A percentile compares a stretch with the other conserved stretches of the same genome.
Evolutionary conservation across 192 early-diverging fungal species (phyloP).

Genomic region (Backusella tarrabulga): DNA sequence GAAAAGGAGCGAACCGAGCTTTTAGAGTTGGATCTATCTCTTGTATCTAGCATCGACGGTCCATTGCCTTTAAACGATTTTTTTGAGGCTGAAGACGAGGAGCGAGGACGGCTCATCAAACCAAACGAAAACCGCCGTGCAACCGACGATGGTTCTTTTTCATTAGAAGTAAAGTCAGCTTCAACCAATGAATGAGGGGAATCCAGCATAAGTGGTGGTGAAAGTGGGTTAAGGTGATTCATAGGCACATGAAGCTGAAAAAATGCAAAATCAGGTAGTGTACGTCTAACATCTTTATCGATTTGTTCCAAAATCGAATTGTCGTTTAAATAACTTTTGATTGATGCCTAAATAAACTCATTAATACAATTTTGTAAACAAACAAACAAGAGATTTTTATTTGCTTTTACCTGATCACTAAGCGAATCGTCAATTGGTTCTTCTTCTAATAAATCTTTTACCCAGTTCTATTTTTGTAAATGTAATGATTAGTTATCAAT

Average conservation of each 20-base stretch:
- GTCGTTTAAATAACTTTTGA: constrained; percentile 63
- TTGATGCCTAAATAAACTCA: constrained; percentile 25
- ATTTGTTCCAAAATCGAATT: constrained; percentile 66
- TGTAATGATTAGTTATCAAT: neutral
- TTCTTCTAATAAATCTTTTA: constrained; percentile 59
- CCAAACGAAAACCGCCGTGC: constrained; percentile 28
- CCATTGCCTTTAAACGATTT: constrained; percentile 33
- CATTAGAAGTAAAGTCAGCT: neutral
- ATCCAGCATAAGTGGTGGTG: constrained; percentile 21
- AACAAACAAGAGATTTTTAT: neutral
- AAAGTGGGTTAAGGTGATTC: constrained; percentile 48
- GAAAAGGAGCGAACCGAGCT: constrained; percentile 27
- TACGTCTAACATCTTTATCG: constrained; percentile 73
- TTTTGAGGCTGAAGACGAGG: constrained; percentile 24
- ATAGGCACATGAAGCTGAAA: constrained; percentile 65
- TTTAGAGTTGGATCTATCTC: constrained; percentile 33
- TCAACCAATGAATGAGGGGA: neutral
- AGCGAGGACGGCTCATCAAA: constrained; percentile 24
- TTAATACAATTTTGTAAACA: constrained; percentile 5
- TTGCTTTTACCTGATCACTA: constrained; percentile 41
- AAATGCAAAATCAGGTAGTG: constrained; percentile 74
- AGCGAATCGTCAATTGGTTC: constrained; percentile 48
- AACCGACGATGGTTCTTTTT: neutral
- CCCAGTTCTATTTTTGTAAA: constrained; percentile 37
- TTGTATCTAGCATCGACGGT: neutral